Base-by-base conservation (phyloP, 441 rosid species). In the Isatis lusitanica region DNA sequence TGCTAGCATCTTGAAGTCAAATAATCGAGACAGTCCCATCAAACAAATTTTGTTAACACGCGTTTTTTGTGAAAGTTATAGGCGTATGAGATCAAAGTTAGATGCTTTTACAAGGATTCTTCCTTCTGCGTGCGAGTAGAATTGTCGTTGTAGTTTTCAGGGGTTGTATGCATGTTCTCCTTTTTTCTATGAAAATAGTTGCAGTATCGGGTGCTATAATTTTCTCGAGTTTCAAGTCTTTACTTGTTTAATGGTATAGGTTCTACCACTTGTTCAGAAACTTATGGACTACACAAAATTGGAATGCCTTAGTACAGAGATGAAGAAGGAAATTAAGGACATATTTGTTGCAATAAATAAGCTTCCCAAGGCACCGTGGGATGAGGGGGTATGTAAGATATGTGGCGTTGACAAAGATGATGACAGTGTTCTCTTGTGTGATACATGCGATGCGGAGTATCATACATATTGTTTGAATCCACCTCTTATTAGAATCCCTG, bases 381-480 rank as follows among this genome's bases (percentile, higher is more conserved):
- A 95, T 80, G 99, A 95, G 76, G 99, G 98, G 66, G 88, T 95
- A 66, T 95, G 99, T 84, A 93, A 95, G 90, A 92, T 93, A 60
- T 95, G 99, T 51, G 99, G 99, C 61, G 83, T 92, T 51, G 99
- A 95, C 84, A 95, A 83, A 86, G 97, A 95, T 79, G 99, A 95
- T 80, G 93, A 92, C 80, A 95, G 98, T 76, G 99, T 95, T 75
- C 92, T 95, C 71, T 78, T 95, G 63, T 95, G 99, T 80, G 98
- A 95, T 83, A 87, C 93, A 61, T 95, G 99, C 70, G 98, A 95
- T 85, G 91, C 98, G 36, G 99, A 93, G 85, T 95, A 95, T 83
- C 99, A 95, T 83, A 93, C 94, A 53, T 95, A 95, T 80, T 95
- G 99, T 84, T 88, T 95, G 88, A 88, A 86, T 76, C 99, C 99